These are phyloP conservation scores for Solanum etuberosum DNA, from an alignment of 257 asterid species.

Conservation along the genomic window DNA sequence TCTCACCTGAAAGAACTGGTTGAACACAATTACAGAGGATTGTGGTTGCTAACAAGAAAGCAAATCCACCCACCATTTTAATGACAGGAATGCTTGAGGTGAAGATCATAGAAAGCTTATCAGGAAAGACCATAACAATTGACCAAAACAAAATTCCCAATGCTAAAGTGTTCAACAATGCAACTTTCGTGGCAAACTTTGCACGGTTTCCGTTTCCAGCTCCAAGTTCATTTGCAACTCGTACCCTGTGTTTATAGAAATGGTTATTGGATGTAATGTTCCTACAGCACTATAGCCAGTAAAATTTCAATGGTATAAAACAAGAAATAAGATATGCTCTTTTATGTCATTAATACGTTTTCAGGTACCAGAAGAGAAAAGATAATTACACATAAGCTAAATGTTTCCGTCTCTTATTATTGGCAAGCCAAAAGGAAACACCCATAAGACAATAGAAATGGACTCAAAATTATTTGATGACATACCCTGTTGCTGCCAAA, in stretches of 20 bases:
- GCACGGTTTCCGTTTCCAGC: constrained; percentile 42
- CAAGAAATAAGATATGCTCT: neutral
- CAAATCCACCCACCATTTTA: constrained; percentile 38
- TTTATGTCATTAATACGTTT: neutral
- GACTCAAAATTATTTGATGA: neutral
- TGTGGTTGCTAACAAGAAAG: constrained; percentile 35
- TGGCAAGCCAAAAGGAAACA: neutral
- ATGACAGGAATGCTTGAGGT: constrained; percentile 40
- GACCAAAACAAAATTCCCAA: constrained; percentile 28
- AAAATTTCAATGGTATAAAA: neutral
- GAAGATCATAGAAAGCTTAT: constrained; percentile 37
- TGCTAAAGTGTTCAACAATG: constrained; percentile 28
- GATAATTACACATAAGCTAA: neutral
- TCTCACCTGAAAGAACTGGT: constrained; percentile 48
- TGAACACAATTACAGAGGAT: constrained; percentile 39
- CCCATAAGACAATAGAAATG: neutral
- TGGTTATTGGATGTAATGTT: neutral
- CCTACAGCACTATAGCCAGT: neutral
- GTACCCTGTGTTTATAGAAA: constrained; percentile 26
- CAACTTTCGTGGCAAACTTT: constrained; percentile 31
- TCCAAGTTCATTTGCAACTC: constrained; percentile 60
- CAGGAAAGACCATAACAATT: constrained; percentile 26
- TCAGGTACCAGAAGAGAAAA: neutral
- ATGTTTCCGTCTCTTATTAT: neutral
- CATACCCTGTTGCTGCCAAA: constrained; percentile 64